Evolutionary conservation across 1,139 yeast species (phyloP), one percentile per base, ranked within the genome.

Genomic region (Yamadazyma triangularis): DNA sequence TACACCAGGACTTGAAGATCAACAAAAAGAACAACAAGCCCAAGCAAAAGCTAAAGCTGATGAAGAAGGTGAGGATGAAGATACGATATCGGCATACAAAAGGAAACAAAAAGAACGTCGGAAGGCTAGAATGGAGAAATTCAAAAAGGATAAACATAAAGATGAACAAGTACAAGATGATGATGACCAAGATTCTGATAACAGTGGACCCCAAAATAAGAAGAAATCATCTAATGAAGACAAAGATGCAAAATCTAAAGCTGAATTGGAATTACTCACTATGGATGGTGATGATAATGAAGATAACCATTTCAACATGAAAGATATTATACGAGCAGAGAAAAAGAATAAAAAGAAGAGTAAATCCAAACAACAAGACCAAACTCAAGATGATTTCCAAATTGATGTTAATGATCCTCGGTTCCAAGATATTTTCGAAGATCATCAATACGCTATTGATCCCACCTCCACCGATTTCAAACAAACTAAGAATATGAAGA

Each of bases 61-160:
- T 3, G 64, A 60, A 28, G 64, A 51, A 12, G 66, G 60, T 6
- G 65, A 67, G 23, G 91, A 83, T 33, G 89, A 87, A 51, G 69
- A 81, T 10, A 80, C 96, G 0, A 77, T 93, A 30, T 93, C 84
- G 25, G 85, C 81, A 45, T 77, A 88, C 51, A 82, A 75, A 57
- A 74, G 94, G 43, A 91, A 88, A 58, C 96, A 89, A 53, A 87
- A 86, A 62, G 98, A 93, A 56, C 83, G 97, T 56, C 79, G 89
- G 50, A 77, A 79, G 64, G 75, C 75, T 39, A 79, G 96, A 67
- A 73, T 81, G 67, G 87, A 79, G 27, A 80, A 79, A 49, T 60
- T 78, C 47, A 83, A 82, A 55, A 77, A 76, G 41, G 74, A 59
- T 10, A 70, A 58, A n/a, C 54, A 61, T 23, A 9, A 18, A 7